Evolutionary conservation across 1,284 basidiomycete genomes (phyloP).

Genomic region (Neotropicomus parvogracilis): DNA sequence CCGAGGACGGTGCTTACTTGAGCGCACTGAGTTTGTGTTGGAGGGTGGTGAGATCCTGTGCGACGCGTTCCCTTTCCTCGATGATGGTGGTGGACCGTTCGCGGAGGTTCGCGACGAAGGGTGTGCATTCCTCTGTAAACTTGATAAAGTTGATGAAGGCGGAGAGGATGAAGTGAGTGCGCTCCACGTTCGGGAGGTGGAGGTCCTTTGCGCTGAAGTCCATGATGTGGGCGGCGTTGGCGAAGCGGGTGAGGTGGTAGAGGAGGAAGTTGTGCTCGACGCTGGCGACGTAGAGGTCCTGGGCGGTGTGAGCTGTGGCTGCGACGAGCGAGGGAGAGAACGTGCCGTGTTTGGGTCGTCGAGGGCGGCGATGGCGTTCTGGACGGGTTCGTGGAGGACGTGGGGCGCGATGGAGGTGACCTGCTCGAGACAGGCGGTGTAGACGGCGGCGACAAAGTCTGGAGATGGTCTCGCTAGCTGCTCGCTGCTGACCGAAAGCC

Average conservation of each 20-base stretch:
- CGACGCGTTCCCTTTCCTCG: conserved; percentile 53
- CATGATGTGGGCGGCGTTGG: conserved; percentile 68
- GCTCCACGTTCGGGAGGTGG: conserved; percentile 63
- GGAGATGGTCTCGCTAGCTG: conserved; percentile 68
- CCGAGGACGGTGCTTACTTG: conserved; percentile 47
- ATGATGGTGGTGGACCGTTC: conserved; percentile 55
- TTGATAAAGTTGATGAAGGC: conserved; percentile 92
- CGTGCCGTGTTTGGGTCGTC: conserved; percentile 54
- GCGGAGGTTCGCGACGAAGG: conserved; percentile 57
- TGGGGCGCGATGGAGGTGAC: conserved; percentile 65
- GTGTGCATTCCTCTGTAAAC: conserved; percentile 73
- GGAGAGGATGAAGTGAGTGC: conserved; percentile 72
- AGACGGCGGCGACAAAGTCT: conserved; percentile 68
- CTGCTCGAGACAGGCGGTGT: conserved; percentile 65
- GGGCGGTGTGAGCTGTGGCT: conserved; percentile 1
- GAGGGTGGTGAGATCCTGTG: conserved; percentile 49
- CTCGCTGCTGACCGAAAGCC: conserved; percentile 59
- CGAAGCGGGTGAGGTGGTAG: conserved; percentile 68
- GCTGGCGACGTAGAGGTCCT: conserved; percentile 64
- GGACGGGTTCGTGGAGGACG: conserved; percentile 55
- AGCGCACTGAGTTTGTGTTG: conserved; percentile 55
- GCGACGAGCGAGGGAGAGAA: not conserved
- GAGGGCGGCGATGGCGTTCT: conserved; percentile 50
- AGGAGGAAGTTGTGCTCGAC: conserved; percentile 61
- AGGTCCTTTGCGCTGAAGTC: conserved; percentile 79